phyloP scores from a whole-genome alignment of 495 filamentous ascomycete genomes.

The Apiosordaria backusii region DNA sequence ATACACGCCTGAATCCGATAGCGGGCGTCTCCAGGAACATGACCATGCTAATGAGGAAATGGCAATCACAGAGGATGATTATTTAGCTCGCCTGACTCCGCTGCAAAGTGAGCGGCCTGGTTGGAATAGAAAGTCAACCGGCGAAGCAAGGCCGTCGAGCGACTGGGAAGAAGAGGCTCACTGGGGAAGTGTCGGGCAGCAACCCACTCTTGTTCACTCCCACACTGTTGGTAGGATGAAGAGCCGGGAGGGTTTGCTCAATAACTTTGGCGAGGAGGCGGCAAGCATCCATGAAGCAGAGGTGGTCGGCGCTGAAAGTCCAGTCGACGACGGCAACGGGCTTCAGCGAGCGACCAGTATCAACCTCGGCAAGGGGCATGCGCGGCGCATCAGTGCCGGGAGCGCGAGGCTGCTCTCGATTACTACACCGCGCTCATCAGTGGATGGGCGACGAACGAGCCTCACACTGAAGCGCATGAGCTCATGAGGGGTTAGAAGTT shows the following conservation, averaged over 20 bases:
- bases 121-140: constrained; percentile 42
- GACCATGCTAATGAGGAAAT: constrained; percentile 51
- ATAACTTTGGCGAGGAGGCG: constrained; percentile 39
- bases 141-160: constrained; percentile 46
- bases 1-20: constrained; percentile 38
- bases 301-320: constrained; percentile 45
- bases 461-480: constrained; percentile 4
- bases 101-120: constrained; percentile 53
- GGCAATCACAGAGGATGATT: constrained; percentile 62
- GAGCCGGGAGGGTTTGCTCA: constrained; percentile 63
- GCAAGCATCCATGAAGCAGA: constrained; percentile 35
- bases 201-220: constrained; percentile 38
- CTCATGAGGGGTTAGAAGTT: constrained; percentile 3
- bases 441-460: constrained; percentile 37
- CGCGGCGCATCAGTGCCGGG: constrained; percentile 67
- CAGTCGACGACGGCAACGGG: constrained; percentile 33
- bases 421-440: constrained; percentile 49
- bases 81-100: constrained; percentile 55
- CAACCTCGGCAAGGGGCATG: constrained; percentile 59
- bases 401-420: constrained; percentile 68
- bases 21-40: constrained; percentile 15
- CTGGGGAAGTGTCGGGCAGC: constrained; percentile 43
- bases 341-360: constrained; percentile 64
- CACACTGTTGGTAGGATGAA: constrained; percentile 33
- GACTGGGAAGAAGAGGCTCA: constrained; percentile 44